Evolutionary conservation across 2,329 filamentous ascomycete species (phyloP).

Genomic region (Penicillium sp.): DNA sequence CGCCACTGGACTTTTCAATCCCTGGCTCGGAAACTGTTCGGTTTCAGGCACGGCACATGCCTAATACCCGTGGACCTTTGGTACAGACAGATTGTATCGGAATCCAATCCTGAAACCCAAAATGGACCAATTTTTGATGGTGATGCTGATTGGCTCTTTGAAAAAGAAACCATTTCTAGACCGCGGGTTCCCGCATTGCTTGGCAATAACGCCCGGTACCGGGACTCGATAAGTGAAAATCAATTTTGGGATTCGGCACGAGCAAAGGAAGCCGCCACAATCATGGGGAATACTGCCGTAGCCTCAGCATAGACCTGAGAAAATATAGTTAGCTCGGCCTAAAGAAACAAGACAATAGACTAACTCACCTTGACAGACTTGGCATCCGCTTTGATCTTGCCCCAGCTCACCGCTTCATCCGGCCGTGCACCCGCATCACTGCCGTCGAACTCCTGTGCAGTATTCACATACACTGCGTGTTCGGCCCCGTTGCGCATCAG

Average conservation of each 20-base stretch:
- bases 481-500: constrained; percentile 97
- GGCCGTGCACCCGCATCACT: constrained; percentile 93
- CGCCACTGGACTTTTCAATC: not conserved
- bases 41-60: not conserved
- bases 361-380: constrained; percentile 82
- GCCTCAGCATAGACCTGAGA: constrained; percentile 62
- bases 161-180: not conserved
- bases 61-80: not conserved
- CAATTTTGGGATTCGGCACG: constrained; percentile 28
- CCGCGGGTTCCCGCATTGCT: constrained; percentile 13
- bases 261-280: constrained; percentile 67
- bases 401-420: constrained; percentile 97
- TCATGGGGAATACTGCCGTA: constrained; percentile 64
- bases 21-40: not conserved
- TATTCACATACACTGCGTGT: constrained; percentile 96
- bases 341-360: constrained; percentile 17
- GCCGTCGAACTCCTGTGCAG: constrained; percentile 93
- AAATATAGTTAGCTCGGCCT: not conserved
- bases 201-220: not conserved
- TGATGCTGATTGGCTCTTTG: not conserved
- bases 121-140: not conserved
- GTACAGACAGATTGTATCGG: too few species aligned
- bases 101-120: not conserved
- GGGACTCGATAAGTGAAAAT: constrained; percentile 1
- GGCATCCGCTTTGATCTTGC: constrained; percentile 89